Conservation (phyloP, 2,329 filamentous ascomycete genomes). For the Cladosporium cucumerinum region DNA sequence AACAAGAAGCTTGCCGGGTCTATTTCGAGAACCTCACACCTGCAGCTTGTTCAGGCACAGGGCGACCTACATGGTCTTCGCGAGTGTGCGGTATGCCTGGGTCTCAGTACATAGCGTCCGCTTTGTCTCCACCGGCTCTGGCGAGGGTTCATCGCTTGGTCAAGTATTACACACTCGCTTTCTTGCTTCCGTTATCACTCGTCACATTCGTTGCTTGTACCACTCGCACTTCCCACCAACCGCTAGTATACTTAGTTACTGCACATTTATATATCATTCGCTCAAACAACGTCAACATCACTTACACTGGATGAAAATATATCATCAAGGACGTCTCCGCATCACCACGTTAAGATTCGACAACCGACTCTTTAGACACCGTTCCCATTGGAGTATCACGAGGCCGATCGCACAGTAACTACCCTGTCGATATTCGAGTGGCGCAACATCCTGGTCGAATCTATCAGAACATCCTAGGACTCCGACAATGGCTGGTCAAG, state of each 20-base stretch:
- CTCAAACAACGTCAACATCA: background rate
- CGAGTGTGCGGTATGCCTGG: slow-evolving; percentile 16
- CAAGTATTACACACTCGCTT: slow-evolving; percentile 17
- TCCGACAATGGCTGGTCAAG: slow-evolving; percentile 76
- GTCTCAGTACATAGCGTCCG: slow-evolving; percentile 17
- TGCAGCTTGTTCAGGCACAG: slow-evolving; percentile 14
- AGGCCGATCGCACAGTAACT: background rate
- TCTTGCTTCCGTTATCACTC: slow-evolving; percentile 8
- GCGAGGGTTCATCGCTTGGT: slow-evolving; percentile 15
- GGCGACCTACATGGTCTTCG: slow-evolving; percentile 13
- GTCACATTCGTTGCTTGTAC: slow-evolving; percentile 11
- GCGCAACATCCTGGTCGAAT: background rate
- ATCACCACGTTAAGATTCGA: background rate
- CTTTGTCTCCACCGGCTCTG: slow-evolving; percentile 13
- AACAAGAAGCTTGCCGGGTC: slow-evolving; percentile 15
- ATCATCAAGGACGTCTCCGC: slow-evolving; percentile 5
- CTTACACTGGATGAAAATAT: background rate
- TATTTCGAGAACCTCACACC: slow-evolving; percentile 18
- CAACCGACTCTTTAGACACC: too few relatives aligned
- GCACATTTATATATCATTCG: background rate
- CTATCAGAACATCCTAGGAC: background rate
- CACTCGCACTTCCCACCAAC: slow-evolving; percentile 1
- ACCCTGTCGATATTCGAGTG: background rate
- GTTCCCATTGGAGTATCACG: background rate
- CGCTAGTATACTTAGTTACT: background rate